A percentile compares a stretch with the other conserved stretches of the same genome.
These are phyloP conservation scores for Xylariomycetidae sp. DNA, from an alignment of 2,329 filamentous ascomycete species.

Conservation along the genomic window DNA sequence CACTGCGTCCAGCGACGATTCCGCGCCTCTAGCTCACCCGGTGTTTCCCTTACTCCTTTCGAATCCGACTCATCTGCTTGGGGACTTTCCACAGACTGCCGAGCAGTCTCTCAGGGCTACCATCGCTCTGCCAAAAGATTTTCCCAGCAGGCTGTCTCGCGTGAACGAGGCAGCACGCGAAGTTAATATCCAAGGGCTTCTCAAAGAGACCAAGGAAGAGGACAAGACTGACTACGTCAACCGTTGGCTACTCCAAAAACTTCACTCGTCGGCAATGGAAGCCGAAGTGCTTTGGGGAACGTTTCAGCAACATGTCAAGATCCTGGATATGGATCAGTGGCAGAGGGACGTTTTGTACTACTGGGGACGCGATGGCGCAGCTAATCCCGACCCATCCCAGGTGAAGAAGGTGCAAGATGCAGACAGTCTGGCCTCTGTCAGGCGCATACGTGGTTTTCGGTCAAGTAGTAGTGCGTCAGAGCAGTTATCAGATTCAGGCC, in stretches of 20 bases:
- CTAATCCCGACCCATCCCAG: conserved; percentile 13
- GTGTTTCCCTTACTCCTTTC: conserved; percentile 43
- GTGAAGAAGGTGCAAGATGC: conserved; percentile 14
- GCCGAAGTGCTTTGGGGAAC: conserved; percentile 37
- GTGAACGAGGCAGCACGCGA: conserved; percentile 42
- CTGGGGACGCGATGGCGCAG: conserved; percentile 34
- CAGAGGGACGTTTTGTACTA: conserved; percentile 36
- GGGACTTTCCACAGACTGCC: conserved; percentile 34
- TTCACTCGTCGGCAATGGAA: conserved; percentile 42
- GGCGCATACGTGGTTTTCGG: no score
- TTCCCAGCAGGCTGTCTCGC: conserved; percentile 29
- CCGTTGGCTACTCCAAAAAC: conserved; percentile 48
- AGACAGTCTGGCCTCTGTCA: conserved; percentile 12
- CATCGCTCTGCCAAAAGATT: conserved; percentile 29
- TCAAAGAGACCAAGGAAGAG: conserved; percentile 30
- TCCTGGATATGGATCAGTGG: conserved; percentile 34
- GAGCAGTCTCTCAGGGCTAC: conserved; percentile 36
- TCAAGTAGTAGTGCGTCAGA: no score
- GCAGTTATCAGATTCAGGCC: no score
- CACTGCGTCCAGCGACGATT: conserved; percentile 11
- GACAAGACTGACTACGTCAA: conserved; percentile 44
- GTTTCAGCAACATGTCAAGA: conserved; percentile 26
- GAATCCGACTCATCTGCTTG: conserved; percentile 42
- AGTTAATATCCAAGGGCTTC: conserved; percentile 38
- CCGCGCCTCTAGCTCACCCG: conserved; percentile 31